A percentile compares a stretch with the other conserved stretches of the same genome.
phyloP scores from a whole-genome alignment of 306 rosid genomes.

The Canavalia ensiformis region DNA sequence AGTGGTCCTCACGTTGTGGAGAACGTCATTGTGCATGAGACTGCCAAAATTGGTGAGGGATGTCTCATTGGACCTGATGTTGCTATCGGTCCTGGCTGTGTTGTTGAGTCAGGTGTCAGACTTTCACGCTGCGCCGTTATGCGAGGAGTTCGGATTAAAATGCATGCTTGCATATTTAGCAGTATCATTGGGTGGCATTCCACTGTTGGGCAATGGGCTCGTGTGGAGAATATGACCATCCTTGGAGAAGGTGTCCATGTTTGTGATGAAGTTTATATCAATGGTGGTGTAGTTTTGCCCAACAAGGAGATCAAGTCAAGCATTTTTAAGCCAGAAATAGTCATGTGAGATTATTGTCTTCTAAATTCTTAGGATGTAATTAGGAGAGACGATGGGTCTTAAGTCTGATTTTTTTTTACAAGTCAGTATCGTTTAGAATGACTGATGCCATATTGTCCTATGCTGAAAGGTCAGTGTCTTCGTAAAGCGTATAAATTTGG shows the following conservation, averaged over 20 bases:
- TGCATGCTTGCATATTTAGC: slow-evolving; percentile 89
- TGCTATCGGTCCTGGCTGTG: slow-evolving; percentile 95
- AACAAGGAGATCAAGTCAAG: slow-evolving; percentile 97
- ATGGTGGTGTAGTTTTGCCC: slow-evolving; percentile 96
- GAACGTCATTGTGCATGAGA: slow-evolving; percentile 89
- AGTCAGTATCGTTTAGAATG: slow-evolving; percentile 42
- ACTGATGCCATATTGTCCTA: slow-evolving; percentile 35
- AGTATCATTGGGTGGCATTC: slow-evolving; percentile 99
- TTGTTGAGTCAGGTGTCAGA: slow-evolving; percentile 90
- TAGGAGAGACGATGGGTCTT: slow-evolving; percentile 36
- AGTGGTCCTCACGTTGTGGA: slow-evolving; percentile 85
- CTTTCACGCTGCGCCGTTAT: slow-evolving; percentile 92
- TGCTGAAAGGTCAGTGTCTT: slow-evolving; percentile 42
- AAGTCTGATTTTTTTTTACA: slow-evolving; percentile 41
- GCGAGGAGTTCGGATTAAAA: slow-evolving; percentile 91
- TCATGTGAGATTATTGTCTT: slow-evolving; percentile 67
- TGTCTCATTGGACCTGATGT: slow-evolving; percentile 99
- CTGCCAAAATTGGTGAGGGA: slow-evolving; percentile 91
- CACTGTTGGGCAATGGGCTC: slow-evolving; percentile 98
- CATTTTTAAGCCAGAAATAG: slow-evolving; percentile 97
- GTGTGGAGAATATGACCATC: slow-evolving; percentile 95
- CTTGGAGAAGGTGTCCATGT: slow-evolving; percentile 98
- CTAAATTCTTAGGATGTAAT: slow-evolving; percentile 35
- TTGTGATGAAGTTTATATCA: slow-evolving; percentile 89
- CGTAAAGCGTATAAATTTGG: slow-evolving; percentile 43